Base-by-base conservation (phyloP, 352 stramenopile genomes). In the Phytopythium aichiense region DNA sequence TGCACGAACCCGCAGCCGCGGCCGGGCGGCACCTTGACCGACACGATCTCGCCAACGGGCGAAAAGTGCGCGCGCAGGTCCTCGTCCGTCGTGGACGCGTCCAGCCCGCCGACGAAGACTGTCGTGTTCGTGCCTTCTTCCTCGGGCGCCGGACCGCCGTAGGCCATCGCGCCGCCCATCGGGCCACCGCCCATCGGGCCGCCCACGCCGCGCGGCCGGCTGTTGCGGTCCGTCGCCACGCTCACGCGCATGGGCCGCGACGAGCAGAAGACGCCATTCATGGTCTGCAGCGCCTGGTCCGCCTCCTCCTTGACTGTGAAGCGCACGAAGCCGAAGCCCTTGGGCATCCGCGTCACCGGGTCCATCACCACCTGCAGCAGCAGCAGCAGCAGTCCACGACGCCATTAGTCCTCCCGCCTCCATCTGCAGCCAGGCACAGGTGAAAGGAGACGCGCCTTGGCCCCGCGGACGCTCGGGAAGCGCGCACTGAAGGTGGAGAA, bases 291-390 rank as follows among this genome's bases (percentile, higher is more conserved):
- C 12, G 91, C 91, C 59, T 87, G 77, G 38, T 96, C 85, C 15
- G 89, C 87, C 56, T 98, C 91, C 18, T 94, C 81, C 59, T 97
- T 95, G 58, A 76, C 77, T 16, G 76, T 74, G 68, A 98, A 97
- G 25, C 91, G 86, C 40, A 98, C 89, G 62, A 98, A 98, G 28
- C 91, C 91, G 64, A 97, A 98, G 37, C 91, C 89, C 70, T 97
- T 97, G 30, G 89, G 92, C 74, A 91, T 91, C 23, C 91, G 86
- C 37, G 89, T 97, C 18, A 92, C 65, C 22, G 84, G 76, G 63
- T 98, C 92, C 52, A 94, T 92, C 43, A 98, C 88, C 18, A 97
- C 81, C 69, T 76, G 56, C 25, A 33, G 22, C 31, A 38, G 8
- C 9, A 51, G 4, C 20, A 45, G 8, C 38, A 43, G 18, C 43